Percentiles rank a stretch among this genome's conserved stretches.
phyloP scores from a whole-genome alignment of 2,329 filamentous ascomycete genomes.

The Hawksworthiomyces lignivorus region DNA sequence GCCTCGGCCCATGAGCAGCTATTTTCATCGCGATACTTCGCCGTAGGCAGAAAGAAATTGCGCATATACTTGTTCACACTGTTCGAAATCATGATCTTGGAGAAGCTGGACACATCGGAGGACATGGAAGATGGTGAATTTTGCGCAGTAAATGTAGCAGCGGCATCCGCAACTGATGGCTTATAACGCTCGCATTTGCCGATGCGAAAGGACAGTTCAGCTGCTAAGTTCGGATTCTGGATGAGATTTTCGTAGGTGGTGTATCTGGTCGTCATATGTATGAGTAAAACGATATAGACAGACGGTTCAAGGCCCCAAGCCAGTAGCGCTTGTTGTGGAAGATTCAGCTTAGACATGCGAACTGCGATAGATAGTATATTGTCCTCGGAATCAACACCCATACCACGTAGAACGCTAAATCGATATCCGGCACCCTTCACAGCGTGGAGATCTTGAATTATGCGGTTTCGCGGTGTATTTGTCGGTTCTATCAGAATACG shows the following conservation, averaged over 20 bases:
- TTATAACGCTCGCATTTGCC: conserved; percentile 68
- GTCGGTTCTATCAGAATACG: background rate
- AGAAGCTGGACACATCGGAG: conserved; percentile 26
- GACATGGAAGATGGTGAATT: background rate
- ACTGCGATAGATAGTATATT: conserved; percentile 60
- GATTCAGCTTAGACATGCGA: conserved; percentile 59
- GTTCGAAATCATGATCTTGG: conserved; percentile 61
- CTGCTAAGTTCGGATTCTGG: conserved; percentile 11
- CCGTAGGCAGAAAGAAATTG: conserved; percentile 52
- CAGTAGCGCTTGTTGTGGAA: conserved; percentile 66
- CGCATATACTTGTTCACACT: conserved; percentile 64
- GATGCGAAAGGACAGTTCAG: conserved; percentile 50
- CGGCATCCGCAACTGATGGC: conserved; percentile 43
- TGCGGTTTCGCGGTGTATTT: conserved; percentile 1
- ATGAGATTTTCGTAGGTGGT: conserved; percentile 47
- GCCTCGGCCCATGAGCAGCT: conserved; percentile 61
- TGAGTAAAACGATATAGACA: conserved; percentile 68
- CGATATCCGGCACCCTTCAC: conserved; percentile 62
- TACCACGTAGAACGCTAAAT: conserved; percentile 52
- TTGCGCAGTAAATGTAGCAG: conserved; percentile 23
- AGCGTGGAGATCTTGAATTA: conserved; percentile 52
- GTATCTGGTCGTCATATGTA: conserved; percentile 57
- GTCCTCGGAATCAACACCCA: conserved; percentile 30
- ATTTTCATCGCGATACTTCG: conserved; percentile 48
- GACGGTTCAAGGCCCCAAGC: conserved; percentile 64